phyloP scores from a whole-genome alignment of 2,329 filamentous ascomycete species.

The Arthroderma sp. region DNA sequence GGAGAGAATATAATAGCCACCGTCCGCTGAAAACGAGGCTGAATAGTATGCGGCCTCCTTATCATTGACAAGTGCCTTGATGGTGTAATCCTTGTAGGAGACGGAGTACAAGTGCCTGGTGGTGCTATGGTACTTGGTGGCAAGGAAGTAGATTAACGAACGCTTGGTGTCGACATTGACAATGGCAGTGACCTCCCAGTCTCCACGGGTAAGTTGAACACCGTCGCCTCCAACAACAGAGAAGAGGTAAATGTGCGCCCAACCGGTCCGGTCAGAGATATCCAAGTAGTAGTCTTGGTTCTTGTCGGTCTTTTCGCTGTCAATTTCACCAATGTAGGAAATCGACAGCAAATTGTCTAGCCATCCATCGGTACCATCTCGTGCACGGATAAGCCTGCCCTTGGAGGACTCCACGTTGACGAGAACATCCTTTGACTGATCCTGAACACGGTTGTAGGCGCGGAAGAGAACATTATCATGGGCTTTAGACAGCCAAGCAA shows the following conservation, averaged over 20 bases:
- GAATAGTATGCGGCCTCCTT: slow-evolving; percentile 45
- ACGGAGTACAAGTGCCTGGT: slow-evolving; percentile 57
- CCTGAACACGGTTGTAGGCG: slow-evolving; percentile 56
- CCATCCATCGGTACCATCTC: slow-evolving; percentile 49
- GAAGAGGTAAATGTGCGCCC: slow-evolving; percentile 53
- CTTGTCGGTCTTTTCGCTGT: slow-evolving; percentile 17
- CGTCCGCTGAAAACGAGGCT: slow-evolving; percentile 51
- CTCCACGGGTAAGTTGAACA: slow-evolving; percentile 47
- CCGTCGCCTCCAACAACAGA: slow-evolving; percentile 43
- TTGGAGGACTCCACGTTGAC: slow-evolving; percentile 40
- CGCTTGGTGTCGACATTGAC: slow-evolving; percentile 46
- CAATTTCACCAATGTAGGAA: slow-evolving; percentile 31
- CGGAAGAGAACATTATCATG: slow-evolving; percentile 52
- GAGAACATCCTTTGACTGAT: slow-evolving; percentile 48
- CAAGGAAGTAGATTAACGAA: slow-evolving; percentile 50
- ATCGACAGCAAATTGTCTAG: slow-evolving; percentile 40
- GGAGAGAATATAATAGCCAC: slow-evolving; percentile 52
- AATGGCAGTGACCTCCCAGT: slow-evolving; percentile 52
- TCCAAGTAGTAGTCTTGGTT: slow-evolving; percentile 48
- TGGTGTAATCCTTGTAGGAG: slow-evolving; percentile 40
- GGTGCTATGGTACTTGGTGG: slow-evolving; percentile 52
- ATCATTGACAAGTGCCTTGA: slow-evolving; percentile 50
- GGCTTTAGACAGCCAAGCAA: slow-evolving; percentile 51
- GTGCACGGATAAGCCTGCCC: slow-evolving; percentile 40
- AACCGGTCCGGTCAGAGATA: slow-evolving; percentile 52